These are phyloP conservation scores for Penicillium herquei DNA, from an alignment of 495 filamentous ascomycete species.

Conservation along the genomic window DNA sequence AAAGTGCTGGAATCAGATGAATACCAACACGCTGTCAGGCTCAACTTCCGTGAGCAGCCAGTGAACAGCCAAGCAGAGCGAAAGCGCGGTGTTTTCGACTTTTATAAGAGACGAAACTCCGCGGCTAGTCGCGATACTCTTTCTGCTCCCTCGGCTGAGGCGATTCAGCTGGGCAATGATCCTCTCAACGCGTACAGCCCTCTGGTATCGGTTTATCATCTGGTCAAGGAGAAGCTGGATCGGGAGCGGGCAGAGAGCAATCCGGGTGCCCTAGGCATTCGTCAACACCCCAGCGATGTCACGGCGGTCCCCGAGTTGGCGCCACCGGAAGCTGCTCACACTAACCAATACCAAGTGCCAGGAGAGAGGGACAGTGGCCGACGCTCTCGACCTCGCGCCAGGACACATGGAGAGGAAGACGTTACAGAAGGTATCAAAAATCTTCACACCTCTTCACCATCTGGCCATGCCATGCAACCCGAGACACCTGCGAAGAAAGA, in stretches of 20 bases:
- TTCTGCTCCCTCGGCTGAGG: slow-evolving; percentile 80
- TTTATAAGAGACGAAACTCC: slow-evolving; percentile 94
- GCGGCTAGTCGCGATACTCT: slow-evolving; percentile 81
- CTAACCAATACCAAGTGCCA: slow-evolving; percentile 82
- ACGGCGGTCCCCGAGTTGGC: slow-evolving; percentile 71
- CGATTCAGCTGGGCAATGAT: slow-evolving; percentile 76
- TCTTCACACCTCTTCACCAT: slow-evolving; percentile 56
- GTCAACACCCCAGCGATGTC: slow-evolving; percentile 49
- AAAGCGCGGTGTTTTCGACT: slow-evolving; percentile 90
- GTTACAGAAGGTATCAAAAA: slow-evolving; percentile 73
- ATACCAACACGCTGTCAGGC: slow-evolving; percentile 76
- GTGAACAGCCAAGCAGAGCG: slow-evolving; percentile 71
- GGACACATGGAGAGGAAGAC: slow-evolving; percentile 96
- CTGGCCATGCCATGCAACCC: slow-evolving; percentile 51
- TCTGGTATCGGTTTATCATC: slow-evolving; percentile 90
- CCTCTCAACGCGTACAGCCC: slow-evolving; percentile 93
- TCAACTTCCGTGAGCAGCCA: slow-evolving; percentile 64
- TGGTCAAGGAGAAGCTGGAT: slow-evolving; percentile 92
- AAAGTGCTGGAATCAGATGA: slow-evolving; percentile 86
- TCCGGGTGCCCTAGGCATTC: slow-evolving; percentile 57
- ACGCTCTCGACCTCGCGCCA: slow-evolving; percentile 76
- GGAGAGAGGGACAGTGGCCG: slow-evolving; percentile 78
- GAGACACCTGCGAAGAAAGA: slow-evolving; percentile 78
- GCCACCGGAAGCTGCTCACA: slow-evolving; percentile 86
- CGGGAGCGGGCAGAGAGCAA: slow-evolving; percentile 69